Conservation (phyloP, 495 filamentous ascomycete genomes). For the Trichoderma gamsii region DNA sequence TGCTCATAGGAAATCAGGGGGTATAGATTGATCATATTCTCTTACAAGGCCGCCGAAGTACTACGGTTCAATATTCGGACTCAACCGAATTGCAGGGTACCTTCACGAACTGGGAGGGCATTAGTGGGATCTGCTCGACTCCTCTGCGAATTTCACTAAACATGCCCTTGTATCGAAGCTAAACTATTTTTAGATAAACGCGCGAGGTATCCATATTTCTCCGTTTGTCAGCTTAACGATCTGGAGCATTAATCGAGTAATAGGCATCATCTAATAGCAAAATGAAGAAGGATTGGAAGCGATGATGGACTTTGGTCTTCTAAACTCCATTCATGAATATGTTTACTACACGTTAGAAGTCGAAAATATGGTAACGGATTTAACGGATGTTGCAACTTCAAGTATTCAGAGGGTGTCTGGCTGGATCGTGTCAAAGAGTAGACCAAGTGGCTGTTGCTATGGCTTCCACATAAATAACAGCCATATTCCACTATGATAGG, state of each 20-base stretch:
- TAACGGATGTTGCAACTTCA: background rate
- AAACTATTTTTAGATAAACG: background rate
- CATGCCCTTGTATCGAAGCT: background rate
- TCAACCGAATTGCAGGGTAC: background rate
- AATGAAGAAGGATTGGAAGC: background rate
- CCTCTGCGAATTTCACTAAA: background rate
- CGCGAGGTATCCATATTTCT: background rate
- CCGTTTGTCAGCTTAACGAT: no score
- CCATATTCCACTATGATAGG: background rate
- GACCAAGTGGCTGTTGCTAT: background rate
- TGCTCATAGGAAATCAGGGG: background rate
- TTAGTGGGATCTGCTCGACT: background rate
- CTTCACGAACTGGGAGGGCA: background rate
- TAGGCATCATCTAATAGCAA: background rate
- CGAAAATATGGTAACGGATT: background rate
- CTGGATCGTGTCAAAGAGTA: background rate
- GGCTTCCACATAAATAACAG: background rate
- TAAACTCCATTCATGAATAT: background rate
- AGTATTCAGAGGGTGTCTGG: background rate
- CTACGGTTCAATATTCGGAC: background rate
- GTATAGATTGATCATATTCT: background rate
- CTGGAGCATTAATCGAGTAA: background rate
- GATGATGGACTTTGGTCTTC: background rate
- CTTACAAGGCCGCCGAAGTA: background rate
- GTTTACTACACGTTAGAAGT: background rate